Evolutionary conservation across 768 basidiomycete genomes (phyloP), one percentile per base, ranked within the genome.

Genomic region (Tylopilus sp.): DNA sequence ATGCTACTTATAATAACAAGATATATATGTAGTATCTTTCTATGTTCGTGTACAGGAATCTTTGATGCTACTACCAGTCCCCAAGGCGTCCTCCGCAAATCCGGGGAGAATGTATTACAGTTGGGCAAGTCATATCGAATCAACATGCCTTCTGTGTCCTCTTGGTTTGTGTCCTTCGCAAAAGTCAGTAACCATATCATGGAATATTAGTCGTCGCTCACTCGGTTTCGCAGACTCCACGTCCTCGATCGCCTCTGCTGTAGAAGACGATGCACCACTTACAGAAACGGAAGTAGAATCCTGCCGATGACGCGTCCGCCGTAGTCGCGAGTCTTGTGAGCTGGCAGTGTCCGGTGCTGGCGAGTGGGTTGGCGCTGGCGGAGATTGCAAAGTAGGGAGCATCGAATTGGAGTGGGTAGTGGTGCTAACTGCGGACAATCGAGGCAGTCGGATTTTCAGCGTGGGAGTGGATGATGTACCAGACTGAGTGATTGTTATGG

Each of bases 401-500:
- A 44, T 52, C 53, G 48, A 30, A 52, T 44, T 65, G 15, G 67
- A 52, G 11, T 68, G 64, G 35, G 58, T 47, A 25, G 63, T 56
- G 11, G 58, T 39, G 26, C 57, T 70, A 23, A 70, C 67, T 23
- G 67, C 61, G 21, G 65, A 60, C 36, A 69, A 44, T 44, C 67
- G 65, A 33, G 68, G 68, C 45, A 69, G 44, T 52, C 68, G 65
- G 25, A 69, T 69, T 58, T 69, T 69, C 23, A 69, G 63, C 18
- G 68, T 69, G 38, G 68, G 69, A 10, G 69, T 69, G 23, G 68
- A 57, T 8, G 68, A 69, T 39, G 63, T 53, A 31, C 52, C 50
- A 2, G 68, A 68, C 31, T 69, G 69, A 12, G 69, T 69, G 52
- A 71, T 67, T 1, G 63, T 71, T 26, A 69, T 59, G 12, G 68